Percentiles rank a stretch among this genome's conserved stretches.
These are phyloP conservation scores for Pseudocercospora eumusae DNA, from an alignment of 2,329 filamentous ascomycete genomes.

Conservation along the genomic window DNA sequence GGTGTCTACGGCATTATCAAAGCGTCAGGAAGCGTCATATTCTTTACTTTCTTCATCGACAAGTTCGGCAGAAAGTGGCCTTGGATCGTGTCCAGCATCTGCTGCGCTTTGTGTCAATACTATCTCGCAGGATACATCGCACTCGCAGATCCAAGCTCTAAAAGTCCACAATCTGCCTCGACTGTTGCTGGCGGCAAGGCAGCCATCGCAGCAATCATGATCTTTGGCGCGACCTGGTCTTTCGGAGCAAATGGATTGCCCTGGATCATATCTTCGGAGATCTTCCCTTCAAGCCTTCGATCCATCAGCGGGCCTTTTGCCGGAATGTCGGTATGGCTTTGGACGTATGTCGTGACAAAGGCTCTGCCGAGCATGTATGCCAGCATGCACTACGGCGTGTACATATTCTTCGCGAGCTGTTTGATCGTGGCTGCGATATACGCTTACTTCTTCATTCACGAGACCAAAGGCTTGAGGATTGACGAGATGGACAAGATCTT, in stretches of 20 bases:
- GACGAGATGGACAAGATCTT: slow-evolving; percentile 45
- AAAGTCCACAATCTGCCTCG: slow-evolving; percentile 36
- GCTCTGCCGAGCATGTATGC: slow-evolving; percentile 46
- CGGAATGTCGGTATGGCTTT: slow-evolving; percentile 40
- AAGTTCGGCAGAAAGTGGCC: slow-evolving; percentile 42
- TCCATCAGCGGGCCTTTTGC: slow-evolving; percentile 44
- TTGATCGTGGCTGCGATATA: slow-evolving; percentile 43
- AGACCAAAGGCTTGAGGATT: slow-evolving; percentile 43
- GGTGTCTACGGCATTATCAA: slow-evolving; percentile 45
- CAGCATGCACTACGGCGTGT: slow-evolving; percentile 44
- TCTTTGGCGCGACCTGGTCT: slow-evolving; percentile 44
- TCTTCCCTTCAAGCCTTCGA: slow-evolving; percentile 45
- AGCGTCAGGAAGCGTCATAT: slow-evolving; percentile 41
- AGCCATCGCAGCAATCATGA: slow-evolving; percentile 46
- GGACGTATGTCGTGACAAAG: slow-evolving; percentile 46
- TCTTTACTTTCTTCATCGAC: slow-evolving; percentile 44
- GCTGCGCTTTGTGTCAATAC: slow-evolving; percentile 43
- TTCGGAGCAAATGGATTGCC: slow-evolving; percentile 46
- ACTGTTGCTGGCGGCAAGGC: slow-evolving; percentile 44
- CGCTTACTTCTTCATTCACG: slow-evolving; percentile 45
- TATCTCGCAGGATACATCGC: slow-evolving; percentile 44
- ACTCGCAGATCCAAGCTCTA: slow-evolving; percentile 38
- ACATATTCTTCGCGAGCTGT: slow-evolving; percentile 46
- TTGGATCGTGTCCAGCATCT: slow-evolving; percentile 43
- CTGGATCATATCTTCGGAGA: slow-evolving; percentile 50